phyloP scores from a whole-genome alignment of 176 grass and related monocot genomes.

The Eragrostis curvula region DNA sequence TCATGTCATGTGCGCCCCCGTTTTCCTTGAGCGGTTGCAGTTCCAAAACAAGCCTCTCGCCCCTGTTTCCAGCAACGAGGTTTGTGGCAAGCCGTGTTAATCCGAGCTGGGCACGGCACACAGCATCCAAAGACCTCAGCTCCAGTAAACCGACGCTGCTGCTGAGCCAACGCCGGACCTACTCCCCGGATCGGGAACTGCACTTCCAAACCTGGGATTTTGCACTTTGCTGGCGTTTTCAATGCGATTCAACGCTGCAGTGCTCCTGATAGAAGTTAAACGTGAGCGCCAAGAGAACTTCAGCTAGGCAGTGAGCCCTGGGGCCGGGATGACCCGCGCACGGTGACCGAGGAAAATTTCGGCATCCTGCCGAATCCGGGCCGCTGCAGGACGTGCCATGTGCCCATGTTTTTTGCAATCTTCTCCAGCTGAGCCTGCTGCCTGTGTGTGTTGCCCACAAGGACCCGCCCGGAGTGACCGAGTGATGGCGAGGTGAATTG shows the following conservation, averaged over 20 bases:
- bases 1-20: neutral
- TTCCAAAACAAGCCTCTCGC: neutral
- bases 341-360: neutral
- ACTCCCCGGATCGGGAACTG: too few species aligned
- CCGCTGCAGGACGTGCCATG: conserved; percentile 7
- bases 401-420: neutral
- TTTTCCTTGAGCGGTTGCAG: conserved; percentile 4
- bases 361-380: neutral
- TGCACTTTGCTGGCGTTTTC: too few species aligned
- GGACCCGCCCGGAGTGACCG: too few species aligned
- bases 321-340: neutral
- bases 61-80: neutral
- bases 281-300: neutral
- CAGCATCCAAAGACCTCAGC: neutral
- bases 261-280: neutral
- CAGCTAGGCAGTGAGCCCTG: neutral
- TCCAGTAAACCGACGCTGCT: conserved; percentile 2
- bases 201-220: too few species aligned
- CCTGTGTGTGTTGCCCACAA: too few species aligned
- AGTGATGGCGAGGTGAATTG: too few species aligned
- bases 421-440: neutral
- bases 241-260: neutral
- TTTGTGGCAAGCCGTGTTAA: neutral
- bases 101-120: conserved; percentile 7
- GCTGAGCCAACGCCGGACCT: neutral